Evolutionary conservation across 495 filamentous ascomycete species (phyloP).

Genomic region (Cudoniella acicularis): DNA sequence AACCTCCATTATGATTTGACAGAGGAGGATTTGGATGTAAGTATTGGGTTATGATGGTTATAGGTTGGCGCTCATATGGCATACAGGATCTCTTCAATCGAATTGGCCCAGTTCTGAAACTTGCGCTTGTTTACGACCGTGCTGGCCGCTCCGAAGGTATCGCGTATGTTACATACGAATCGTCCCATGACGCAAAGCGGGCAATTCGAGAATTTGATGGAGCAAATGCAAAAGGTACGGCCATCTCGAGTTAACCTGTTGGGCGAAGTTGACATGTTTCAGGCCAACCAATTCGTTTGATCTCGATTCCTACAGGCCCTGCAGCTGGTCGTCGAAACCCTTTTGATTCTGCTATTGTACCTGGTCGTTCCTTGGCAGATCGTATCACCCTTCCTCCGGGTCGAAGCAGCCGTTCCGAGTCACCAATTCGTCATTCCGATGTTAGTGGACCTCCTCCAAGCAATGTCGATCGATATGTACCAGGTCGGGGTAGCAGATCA

Average conservation of each 20-base stretch:
- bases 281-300: conserved; percentile 82
- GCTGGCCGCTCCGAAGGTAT: conserved; percentile 85
- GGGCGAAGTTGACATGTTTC: neutral
- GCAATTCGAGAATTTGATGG: conserved; percentile 83
- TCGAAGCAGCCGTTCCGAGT: conserved; percentile 46
- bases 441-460: conserved; percentile 65
- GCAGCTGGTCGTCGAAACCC: conserved; percentile 43
- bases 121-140: conserved; percentile 81
- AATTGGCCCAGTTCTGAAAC: conserved; percentile 67
- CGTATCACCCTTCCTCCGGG: conserved; percentile 58
- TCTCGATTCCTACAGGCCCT: conserved; percentile 55
- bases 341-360: conserved; percentile 55
- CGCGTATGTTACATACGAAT: conserved; percentile 78
- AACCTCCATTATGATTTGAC: conserved; percentile 94
- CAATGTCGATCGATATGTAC: conserved; percentile 82
- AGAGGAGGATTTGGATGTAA: conserved; percentile 79
- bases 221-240: conserved; percentile 78
- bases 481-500: conserved; percentile 50
- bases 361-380: conserved; percentile 65
- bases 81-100: conserved; percentile 72
- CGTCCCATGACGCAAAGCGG: conserved; percentile 59
- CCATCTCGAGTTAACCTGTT: neutral
- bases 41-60: conserved; percentile 2
- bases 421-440: conserved; percentile 55
- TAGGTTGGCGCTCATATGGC: neutral